phyloP scores from a whole-genome alignment of 805 yeast genomes.

The Millerozyma acaciae region DNA sequence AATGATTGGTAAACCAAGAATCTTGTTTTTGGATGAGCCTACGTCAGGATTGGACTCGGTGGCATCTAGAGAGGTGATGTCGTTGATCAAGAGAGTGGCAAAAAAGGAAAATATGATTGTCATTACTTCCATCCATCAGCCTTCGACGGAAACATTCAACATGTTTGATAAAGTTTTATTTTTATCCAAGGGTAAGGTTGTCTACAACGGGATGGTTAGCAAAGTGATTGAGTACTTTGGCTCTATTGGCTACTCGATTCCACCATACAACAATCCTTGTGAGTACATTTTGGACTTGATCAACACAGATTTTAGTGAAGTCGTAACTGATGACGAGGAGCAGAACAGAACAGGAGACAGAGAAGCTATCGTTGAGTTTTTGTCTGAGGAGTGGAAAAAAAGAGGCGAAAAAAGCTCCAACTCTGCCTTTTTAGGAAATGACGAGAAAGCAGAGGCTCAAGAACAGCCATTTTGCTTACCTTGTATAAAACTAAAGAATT shows the following conservation, averaged over 20 bases:
- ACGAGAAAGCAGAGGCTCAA: background rate
- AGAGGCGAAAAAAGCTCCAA: background rate
- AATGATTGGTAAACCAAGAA: conserved; percentile 14
- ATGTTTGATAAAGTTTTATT: conserved; percentile 22
- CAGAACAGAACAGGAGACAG: background rate
- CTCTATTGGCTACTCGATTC: conserved; percentile 16
- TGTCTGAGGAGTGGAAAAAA: conserved; percentile 2
- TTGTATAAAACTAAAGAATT: conserved; percentile 3
- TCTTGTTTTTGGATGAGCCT: conserved; percentile 57
- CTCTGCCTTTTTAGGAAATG: background rate
- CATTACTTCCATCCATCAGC: conserved; percentile 52
- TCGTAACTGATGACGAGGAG: conserved; percentile 1
- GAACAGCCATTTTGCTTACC: conserved; percentile 1
- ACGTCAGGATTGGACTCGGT: conserved; percentile 58
- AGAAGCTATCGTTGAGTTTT: conserved; percentile 1
- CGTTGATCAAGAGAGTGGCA: conserved; percentile 43
- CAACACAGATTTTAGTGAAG: conserved; percentile 21
- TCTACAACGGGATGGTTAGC: conserved; percentile 15
- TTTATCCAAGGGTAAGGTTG: conserved; percentile 18
- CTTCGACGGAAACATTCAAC: conserved; percentile 43
- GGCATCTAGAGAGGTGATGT: conserved; percentile 52
- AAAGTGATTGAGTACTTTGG: conserved; percentile 15
- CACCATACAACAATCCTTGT: conserved; percentile 19
- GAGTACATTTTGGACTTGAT: conserved; percentile 27
- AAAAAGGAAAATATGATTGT: conserved; percentile 28